These are phyloP conservation scores for Eimeria mitis DNA, from an alignment of 169 alveolate genomes.

Conservation along the genomic window DNA sequence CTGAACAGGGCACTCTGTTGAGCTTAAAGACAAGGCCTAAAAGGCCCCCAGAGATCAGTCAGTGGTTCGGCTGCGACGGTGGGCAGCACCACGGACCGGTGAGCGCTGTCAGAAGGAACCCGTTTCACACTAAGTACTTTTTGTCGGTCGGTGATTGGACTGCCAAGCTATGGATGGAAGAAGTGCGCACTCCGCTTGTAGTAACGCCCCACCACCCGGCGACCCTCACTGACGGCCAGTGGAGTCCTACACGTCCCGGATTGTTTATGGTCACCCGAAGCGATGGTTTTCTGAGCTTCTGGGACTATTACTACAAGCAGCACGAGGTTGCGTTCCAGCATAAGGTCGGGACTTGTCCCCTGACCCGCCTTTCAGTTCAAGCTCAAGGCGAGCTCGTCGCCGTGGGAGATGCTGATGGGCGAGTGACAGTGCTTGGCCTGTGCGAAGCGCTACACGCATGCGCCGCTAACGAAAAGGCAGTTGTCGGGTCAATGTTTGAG, in stretches of 20 bases:
- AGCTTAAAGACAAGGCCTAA: slow-evolving; percentile 95
- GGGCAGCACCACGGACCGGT: slow-evolving; percentile 96
- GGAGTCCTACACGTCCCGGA: slow-evolving; percentile 96
- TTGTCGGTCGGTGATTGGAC: slow-evolving; percentile 98
- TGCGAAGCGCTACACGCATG: slow-evolving; percentile 91
- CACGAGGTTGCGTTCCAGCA: slow-evolving; percentile 95
- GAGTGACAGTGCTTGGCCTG: slow-evolving; percentile 93
- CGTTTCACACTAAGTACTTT: slow-evolving; percentile 94
- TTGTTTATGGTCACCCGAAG: slow-evolving; percentile 88
- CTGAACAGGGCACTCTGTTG: slow-evolving; percentile 95
- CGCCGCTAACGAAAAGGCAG: slow-evolving; percentile 90
- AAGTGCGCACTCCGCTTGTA: slow-evolving; percentile 96
- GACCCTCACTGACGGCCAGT: slow-evolving; percentile 92
- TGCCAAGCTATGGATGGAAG: slow-evolving; percentile 95
- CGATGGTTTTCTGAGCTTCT: slow-evolving; percentile 95
- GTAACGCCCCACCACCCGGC: slow-evolving; percentile 94
- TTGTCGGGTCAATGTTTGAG: slow-evolving; percentile 91
- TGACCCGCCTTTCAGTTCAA: slow-evolving; percentile 48
- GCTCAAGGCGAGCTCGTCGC: slow-evolving; percentile 90
- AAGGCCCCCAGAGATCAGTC: slow-evolving; percentile 84
- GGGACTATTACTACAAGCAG: slow-evolving; percentile 96
- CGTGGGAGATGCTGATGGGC: slow-evolving; percentile 96
- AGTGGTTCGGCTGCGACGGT: slow-evolving; percentile 77
- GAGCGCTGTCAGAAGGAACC: slow-evolving; percentile 92
- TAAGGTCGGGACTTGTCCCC: slow-evolving; percentile 89